Evolutionary conservation across 2,329 filamentous ascomycete genomes (phyloP), one percentile per base, ranked within the genome.

Genomic region (Mycosphaerella sp.): DNA sequence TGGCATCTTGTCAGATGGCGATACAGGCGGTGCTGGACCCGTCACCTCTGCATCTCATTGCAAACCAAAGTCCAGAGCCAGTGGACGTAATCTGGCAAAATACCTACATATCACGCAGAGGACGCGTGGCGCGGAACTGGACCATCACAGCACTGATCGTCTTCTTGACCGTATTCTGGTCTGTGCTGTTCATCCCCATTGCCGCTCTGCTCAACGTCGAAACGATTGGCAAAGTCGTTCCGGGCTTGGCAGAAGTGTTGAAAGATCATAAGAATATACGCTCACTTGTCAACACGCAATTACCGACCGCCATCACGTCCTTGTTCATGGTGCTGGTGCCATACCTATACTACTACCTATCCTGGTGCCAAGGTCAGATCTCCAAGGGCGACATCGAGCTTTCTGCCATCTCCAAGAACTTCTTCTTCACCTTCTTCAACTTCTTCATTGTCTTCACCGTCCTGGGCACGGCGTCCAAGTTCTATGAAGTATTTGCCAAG

Each of bases 401-500:
- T 6, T 97, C 93, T 0, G 79, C 95, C 43, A 92, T 98, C 61
- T 95, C 89, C 51, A 98, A 98, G 75, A 98, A 97, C 72, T 98
- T 97, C 74, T 67, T 97, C 78, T 98, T 98, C 69, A 91, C 87
- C 8, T 98, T 98, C 72, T 97, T 98, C 81, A 98, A 98, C 73
- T 89, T 97, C 54, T 98, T 98, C 73, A 81, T 97, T 48, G 82
- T 97, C 43, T 96, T 97, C 69, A 95, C 92, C 1, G 80, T 93
- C 26, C 87, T 95, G 44, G 87, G 87, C 51, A 89, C 90, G 4
- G 89, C 83, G 1, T 83, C 86, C 39, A 82, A 85, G 51, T 87
- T 95, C 66, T 83, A 83, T 71, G 42, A 51, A 46, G 59, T 62
- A 44, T 78, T 79, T 66, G 73, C 80, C 53, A 74, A 76, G 26